These are phyloP conservation scores for Scutellaria barbata DNA, from an alignment of 257 asterid genomes.

Conservation along the genomic window DNA sequence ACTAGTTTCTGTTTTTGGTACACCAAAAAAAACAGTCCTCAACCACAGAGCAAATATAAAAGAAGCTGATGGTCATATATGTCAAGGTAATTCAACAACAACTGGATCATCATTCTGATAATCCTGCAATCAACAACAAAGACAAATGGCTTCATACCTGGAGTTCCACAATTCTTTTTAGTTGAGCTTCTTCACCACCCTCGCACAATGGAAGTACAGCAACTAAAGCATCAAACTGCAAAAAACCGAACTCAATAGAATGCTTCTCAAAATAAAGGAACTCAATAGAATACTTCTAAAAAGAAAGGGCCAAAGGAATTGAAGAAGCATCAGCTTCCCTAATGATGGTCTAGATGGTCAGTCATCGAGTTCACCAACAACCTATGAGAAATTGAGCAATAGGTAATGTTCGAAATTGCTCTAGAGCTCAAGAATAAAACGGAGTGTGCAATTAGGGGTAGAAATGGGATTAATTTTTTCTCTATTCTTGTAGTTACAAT, in stretches of 20 bases:
- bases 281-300: background rate
- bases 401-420: background rate
- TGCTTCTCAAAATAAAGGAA: background rate
- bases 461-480: background rate
- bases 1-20: background rate
- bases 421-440: background rate
- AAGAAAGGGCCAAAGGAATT: slow-evolving; percentile 5
- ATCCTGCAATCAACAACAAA: slow-evolving; percentile 1
- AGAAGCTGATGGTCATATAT: slow-evolving; percentile 5
- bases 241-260: background rate
- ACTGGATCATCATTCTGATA: background rate
- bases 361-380: slow-evolving; percentile 1
- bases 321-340: slow-evolving; percentile 18
- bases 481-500: background rate
- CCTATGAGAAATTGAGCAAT: background rate
- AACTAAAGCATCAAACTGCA: slow-evolving; percentile 84
- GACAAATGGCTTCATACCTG: slow-evolving; percentile 52
- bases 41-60: background rate
- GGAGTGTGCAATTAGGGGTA: background rate
- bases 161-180: slow-evolving; percentile 78
- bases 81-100: background rate
- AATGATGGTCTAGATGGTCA: background rate
- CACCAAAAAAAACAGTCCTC: background rate
- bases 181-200: slow-evolving; percentile 94
- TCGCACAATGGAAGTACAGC: slow-evolving; percentile 87